These are phyloP conservation scores for Brassica juncea DNA, from an alignment of 345 rosid species.

Conservation along the genomic window DNA sequence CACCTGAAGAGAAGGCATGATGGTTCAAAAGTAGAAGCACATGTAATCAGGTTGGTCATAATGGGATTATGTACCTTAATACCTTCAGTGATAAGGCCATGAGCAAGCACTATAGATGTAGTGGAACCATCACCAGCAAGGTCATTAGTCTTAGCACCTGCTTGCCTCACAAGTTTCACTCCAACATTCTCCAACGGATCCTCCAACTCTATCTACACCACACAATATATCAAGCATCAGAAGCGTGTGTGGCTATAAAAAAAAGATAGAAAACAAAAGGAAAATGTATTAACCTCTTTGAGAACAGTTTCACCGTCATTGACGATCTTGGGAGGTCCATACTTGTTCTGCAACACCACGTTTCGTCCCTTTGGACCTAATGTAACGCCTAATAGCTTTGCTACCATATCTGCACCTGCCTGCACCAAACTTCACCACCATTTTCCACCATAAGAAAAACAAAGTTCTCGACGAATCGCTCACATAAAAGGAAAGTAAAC, in stretches of 20 bases:
- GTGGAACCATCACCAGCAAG: slow-evolving; percentile 97
- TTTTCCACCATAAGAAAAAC: slow-evolving; percentile 1
- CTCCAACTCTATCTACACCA: slow-evolving; percentile 70
- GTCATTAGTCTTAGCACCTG: slow-evolving; percentile 92
- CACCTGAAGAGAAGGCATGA: slow-evolving; percentile 52
- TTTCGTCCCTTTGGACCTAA: slow-evolving; percentile 96
- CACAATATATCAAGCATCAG: slow-evolving; percentile 2
- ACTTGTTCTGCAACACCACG: slow-evolving; percentile 86
- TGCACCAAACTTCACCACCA: slow-evolving; percentile 44
- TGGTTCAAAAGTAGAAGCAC: slow-evolving; percentile 16
- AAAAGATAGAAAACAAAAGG: not conserved
- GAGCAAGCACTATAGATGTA: slow-evolving; percentile 87
- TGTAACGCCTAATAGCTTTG: slow-evolving; percentile 85
- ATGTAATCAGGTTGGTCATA: slow-evolving; percentile 2
- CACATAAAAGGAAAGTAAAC: slow-evolving; percentile 36
- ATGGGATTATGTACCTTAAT: slow-evolving; percentile 53
- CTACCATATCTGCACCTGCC: slow-evolving; percentile 85
- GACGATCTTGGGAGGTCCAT: slow-evolving; percentile 93
- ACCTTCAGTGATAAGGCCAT: slow-evolving; percentile 87
- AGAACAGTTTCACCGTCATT: slow-evolving; percentile 97
- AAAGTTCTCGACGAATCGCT: not conserved
- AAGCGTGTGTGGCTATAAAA: not conserved
- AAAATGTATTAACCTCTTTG: slow-evolving; percentile 51
- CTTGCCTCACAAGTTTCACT: slow-evolving; percentile 94
- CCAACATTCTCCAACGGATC: slow-evolving; percentile 95